Base-by-base conservation (phyloP, 2,329 filamentous ascomycete species). In the Sphaerulina populicola region DNA sequence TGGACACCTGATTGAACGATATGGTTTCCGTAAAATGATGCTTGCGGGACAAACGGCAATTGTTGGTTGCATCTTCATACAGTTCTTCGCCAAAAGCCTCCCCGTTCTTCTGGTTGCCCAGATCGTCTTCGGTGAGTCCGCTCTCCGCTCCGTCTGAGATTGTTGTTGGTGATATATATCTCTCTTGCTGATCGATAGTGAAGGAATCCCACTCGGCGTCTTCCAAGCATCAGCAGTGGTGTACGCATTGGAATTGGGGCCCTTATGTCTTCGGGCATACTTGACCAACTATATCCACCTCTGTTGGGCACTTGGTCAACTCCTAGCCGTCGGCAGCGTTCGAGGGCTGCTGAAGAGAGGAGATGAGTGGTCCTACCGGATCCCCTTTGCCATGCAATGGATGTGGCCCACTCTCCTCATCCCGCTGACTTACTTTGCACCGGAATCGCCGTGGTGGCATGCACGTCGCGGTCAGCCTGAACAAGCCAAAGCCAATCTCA, bases 1-100 rank as follows among this genome's bases (percentile, higher is more conserved):
- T 62, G 83, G 83, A 38, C 80, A 74, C 65, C 66, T 83, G 43
- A 80, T 79, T 12, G 81, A 86, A 66, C 52, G 57, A 8, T 61
- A 55, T 39, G 64, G 64, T 4, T 63, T 58, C 29, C 54, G 57
- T 18, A 59, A 77, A 61, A 83, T 80, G 29, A 76, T 85, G 55
- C 77, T 85, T 51, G 70, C 60, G 15, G 79, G 77, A 30, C 82
- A 66, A 68, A 65, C 80, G 65, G 63, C 74, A 11, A 35, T 35
- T 21, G 6, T 3, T 18, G 56, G 71, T 27, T 83, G 82, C 60
- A 80, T 81, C 30, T 70, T 71, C 60, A 65, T 71, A 31, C 58
- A 59, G 7, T 71, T 72, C 60, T 71, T 71, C 46, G 66, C 70
- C 1, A 57, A 58, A 14, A 66, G 64, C 45, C 47, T 71, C 5